Conservation (phyloP, 441 rosid species). For the Corymbia citriodora region DNA sequence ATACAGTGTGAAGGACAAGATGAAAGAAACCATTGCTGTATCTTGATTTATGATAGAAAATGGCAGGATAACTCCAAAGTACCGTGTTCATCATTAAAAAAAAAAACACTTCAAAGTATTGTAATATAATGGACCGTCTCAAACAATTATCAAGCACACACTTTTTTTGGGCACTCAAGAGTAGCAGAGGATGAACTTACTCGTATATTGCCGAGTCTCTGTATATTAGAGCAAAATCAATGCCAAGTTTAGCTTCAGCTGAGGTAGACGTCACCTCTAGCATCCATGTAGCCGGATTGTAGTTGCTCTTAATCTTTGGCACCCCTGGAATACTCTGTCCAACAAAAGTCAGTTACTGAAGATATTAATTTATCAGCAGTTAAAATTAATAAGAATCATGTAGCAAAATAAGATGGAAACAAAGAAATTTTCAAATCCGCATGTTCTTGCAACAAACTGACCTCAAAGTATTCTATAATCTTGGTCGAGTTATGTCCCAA, state of each 20-base stretch:
- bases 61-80: not conserved
- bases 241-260: slow-evolving; percentile 35
- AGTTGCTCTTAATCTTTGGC: slow-evolving; percentile 35
- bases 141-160: not conserved
- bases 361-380: not conserved
- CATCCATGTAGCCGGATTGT: slow-evolving; percentile 67
- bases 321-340: slow-evolving; percentile 34
- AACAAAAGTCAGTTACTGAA: not conserved
- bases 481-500: slow-evolving; percentile 45
- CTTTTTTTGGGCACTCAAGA: not conserved
- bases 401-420: not conserved
- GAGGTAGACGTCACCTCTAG: slow-evolving; percentile 45
- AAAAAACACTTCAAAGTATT: not conserved
- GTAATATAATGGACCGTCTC: not conserved
- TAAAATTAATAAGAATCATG: no score
- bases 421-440: not conserved
- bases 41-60: not conserved
- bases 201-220: slow-evolving; percentile 26
- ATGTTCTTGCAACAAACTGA: not conserved
- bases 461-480: slow-evolving; percentile 63
- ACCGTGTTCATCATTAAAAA: no score
- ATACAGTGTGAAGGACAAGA: not conserved
- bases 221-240: slow-evolving; percentile 49
- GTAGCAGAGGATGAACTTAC: slow-evolving; percentile 22
- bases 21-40: not conserved